Percentiles rank a stretch among this genome's conserved stretches.
Conservation (phyloP, 768 basidiomycete genomes). For the Artomyces pyxidatus region DNA sequence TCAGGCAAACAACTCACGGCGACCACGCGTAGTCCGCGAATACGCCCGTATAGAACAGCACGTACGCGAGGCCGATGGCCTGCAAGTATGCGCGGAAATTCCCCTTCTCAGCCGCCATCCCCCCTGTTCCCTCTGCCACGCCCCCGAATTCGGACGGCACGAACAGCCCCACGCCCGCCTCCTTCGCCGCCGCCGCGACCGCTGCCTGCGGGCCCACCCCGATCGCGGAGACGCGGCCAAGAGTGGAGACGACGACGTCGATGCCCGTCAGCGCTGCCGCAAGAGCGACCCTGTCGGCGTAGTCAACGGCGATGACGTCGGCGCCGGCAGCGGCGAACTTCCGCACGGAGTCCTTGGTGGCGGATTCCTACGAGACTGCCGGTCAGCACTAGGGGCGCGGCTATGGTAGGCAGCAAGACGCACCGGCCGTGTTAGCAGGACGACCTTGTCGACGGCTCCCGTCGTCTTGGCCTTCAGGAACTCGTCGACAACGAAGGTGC, state of each 20-base stretch:
- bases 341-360: not conserved
- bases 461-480: not conserved
- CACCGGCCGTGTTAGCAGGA: not conserved
- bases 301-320: not conserved
- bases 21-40: not conserved
- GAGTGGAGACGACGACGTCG: conserved; percentile 1
- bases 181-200: not conserved
- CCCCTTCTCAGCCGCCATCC: not conserved
- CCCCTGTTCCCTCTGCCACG: not conserved
- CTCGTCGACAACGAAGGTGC: not conserved
- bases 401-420: not conserved
- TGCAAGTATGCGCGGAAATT: not conserved
- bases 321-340: not conserved
- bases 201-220: not conserved
- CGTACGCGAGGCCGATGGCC: not conserved
- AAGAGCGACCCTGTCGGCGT: not conserved
- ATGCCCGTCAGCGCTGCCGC: not conserved
- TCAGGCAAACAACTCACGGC: conserved; percentile 3
- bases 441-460: not conserved
- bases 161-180: conserved; percentile 1
- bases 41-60: not conserved
- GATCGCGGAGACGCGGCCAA: not conserved
- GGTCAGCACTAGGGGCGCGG: not conserved
- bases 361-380: not conserved
- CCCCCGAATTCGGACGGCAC: conserved; percentile 1